These are phyloP conservation scores for Aristolochia contorta DNA, from an alignment of 164 flowering plant genomes.

Conservation along the genomic window DNA sequence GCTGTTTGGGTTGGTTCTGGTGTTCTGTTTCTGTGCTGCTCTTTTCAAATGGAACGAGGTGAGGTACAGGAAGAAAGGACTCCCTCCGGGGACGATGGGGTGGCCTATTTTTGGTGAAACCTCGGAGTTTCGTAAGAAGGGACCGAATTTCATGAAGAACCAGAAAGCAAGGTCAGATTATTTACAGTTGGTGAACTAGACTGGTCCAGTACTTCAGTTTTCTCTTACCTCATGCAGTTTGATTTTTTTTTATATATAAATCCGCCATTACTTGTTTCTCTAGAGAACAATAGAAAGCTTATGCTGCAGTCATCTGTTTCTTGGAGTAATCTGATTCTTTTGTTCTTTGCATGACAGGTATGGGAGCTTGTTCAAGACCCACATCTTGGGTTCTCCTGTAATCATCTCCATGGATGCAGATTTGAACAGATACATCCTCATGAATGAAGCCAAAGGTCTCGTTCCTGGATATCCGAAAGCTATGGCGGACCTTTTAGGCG, in stretches of 20 bases:
- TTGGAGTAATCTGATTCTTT: not conserved
- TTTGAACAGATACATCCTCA: conserved; percentile 65
- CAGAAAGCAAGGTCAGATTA: conserved; percentile 62
- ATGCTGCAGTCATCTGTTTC: not conserved
- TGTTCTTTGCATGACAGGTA: conserved; percentile 30
- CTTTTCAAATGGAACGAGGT: conserved; percentile 76
- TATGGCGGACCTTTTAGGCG: conserved; percentile 78
- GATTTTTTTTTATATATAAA: not conserved
- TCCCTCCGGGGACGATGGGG: conserved; percentile 98
- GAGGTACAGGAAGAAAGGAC: conserved; percentile 64
- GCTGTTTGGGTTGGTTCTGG: conserved; percentile 23
- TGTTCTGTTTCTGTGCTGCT: conserved; percentile 42
- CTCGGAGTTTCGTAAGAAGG: conserved; percentile 80
- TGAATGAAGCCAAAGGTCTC: conserved; percentile 86
- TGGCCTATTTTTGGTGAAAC: conserved; percentile 98
- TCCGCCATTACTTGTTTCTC: not conserved
- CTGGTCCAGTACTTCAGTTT: no score
- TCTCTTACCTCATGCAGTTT: not conserved
- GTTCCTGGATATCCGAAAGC: conserved; percentile 96
- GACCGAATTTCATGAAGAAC: conserved; percentile 78
- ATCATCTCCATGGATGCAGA: conserved; percentile 94
- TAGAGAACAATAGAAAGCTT: not conserved
- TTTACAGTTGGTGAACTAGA: not conserved
- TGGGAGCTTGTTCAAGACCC: conserved; percentile 86
- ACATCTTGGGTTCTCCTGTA: conserved; percentile 87